Base-by-base conservation (phyloP, 352 stramenopile genomes). In the Pilasporangium apinafurcum region DNA sequence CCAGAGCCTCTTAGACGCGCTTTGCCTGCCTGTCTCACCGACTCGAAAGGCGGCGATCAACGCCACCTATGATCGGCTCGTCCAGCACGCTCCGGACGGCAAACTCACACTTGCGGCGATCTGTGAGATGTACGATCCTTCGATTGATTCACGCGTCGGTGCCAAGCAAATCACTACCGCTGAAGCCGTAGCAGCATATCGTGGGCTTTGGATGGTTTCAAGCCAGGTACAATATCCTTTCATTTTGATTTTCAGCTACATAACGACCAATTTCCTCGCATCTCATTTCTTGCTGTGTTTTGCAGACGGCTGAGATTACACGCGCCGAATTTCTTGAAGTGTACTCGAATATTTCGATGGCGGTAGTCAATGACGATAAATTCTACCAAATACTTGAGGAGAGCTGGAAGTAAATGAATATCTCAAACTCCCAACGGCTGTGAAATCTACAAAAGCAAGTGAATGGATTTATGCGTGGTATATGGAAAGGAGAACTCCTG, bases 351-450 rank as follows among this genome's bases (percentile, higher is more conserved):
- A 65, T 92, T 7, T 82, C 80, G 10, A 59, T 61, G 25, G 71
- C 65, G n/a, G 37, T 92, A 21, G 61, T 54, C 1, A 66, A 65
- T 28, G 80, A 92, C 37, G 56, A 25, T 6, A 72, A 85, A 41
- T 85, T 92, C 32, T 53, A 69, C 26, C 69, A 85, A 36, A 52
- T 92, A 26, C 56, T 92, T 4, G 56, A 62, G 2, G 78, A 92
- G 31, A 85, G 71, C 37, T 92, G 79, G 79, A 65, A 56, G 49
- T n/a, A n/a, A n/a, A n/a, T n/a, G n/a, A n/a, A n/a, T n/a, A n/a
- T n/a, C n/a, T n/a, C n/a, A n/a, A n/a, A n/a, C n/a, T n/a, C n/a
- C n/a, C n/a, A n/a, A n/a, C n/a, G n/a, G n/a, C n/a, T n/a, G n/a
- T n/a, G n/a, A n/a, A n/a, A n/a, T n/a, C n/a, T n/a, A n/a, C n/a